Conservation (phyloP, 441 rosid genomes). For the Euphorbia corollata region DNA sequence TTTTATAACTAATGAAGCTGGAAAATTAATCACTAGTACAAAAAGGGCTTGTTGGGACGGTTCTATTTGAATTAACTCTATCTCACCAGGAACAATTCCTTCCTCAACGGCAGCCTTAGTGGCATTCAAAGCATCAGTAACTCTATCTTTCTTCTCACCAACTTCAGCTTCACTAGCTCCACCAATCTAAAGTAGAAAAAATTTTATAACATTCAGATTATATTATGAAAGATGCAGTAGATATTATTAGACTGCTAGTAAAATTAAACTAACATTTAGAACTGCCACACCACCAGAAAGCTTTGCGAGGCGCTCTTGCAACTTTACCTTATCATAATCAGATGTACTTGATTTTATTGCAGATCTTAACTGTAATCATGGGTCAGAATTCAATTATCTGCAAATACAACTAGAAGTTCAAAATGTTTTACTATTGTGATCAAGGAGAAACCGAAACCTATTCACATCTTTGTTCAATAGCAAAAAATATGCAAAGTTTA, state of each 20-base stretch:
- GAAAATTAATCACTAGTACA: too few species aligned
- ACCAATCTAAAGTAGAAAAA: slow-evolving; percentile 47
- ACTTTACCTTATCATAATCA: slow-evolving; percentile 73
- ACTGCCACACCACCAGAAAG: slow-evolving; percentile 43
- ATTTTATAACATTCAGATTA: too few species aligned
- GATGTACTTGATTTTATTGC: slow-evolving; percentile 61
- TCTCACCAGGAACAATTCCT: slow-evolving; percentile 76
- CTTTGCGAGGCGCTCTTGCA: slow-evolving; percentile 40
- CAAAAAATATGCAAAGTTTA: neutral
- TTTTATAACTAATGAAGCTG: too few species aligned
- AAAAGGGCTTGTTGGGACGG: too few species aligned
- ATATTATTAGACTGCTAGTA: neutral
- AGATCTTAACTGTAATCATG: slow-evolving; percentile 45
- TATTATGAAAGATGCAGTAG: neutral
- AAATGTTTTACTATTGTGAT: neutral
- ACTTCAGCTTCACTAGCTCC: slow-evolving; percentile 94
- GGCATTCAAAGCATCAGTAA: slow-evolving; percentile 82
- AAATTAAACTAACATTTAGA: slow-evolving; percentile 40
- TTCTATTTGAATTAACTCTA: neutral
- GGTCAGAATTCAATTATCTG: neutral
- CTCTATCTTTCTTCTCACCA: slow-evolving; percentile 82
- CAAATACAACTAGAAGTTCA: neutral
- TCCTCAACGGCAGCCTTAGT: slow-evolving; percentile 93
- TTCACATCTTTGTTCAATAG: slow-evolving; percentile 74
- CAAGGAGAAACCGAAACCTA: slow-evolving; percentile 38